A percentile compares a stretch with the other conserved stretches of the same genome.
Evolutionary conservation across 257 asterid species (phyloP).

Genomic region (Salvia splendens): DNA sequence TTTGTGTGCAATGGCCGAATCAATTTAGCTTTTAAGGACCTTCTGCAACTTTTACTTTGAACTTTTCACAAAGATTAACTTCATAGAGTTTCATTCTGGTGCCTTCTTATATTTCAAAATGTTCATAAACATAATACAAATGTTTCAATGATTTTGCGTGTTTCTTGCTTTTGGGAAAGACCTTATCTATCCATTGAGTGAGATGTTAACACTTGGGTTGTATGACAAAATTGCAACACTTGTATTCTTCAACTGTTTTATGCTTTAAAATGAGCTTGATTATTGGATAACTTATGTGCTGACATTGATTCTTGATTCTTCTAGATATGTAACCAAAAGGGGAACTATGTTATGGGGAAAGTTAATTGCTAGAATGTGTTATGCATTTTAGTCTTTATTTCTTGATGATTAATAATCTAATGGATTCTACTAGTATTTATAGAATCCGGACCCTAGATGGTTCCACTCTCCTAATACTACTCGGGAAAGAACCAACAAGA

Average conservation of each 20-base stretch:
- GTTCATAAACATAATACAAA: neutral
- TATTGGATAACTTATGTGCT: neutral
- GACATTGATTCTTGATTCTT: neutral
- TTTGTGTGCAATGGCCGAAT: neutral
- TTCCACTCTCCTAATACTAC: too few relatives aligned
- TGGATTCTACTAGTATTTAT: too few relatives aligned
- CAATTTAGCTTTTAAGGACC: constrained; percentile 1
- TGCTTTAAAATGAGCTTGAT: neutral
- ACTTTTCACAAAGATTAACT: constrained; percentile 8
- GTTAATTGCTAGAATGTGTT: neutral
- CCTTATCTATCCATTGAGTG: neutral
- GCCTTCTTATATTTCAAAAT: constrained; percentile 16
- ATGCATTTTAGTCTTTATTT: too few relatives aligned
- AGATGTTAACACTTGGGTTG: neutral
- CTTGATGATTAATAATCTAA: too few relatives aligned
- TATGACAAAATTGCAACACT: neutral
- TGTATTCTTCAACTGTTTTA: neutral
- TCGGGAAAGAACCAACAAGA: too few relatives aligned
- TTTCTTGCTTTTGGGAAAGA: constrained; percentile 1
- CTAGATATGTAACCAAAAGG: neutral
- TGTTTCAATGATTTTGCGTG: neutral
- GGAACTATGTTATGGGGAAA: constrained; percentile 11
- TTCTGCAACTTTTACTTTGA: constrained; percentile 2
- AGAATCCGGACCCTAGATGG: too few relatives aligned
- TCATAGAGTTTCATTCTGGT: neutral